Conservation (phyloP, 2,329 filamentous ascomycete species). For the Aspergillus ruber region DNA sequence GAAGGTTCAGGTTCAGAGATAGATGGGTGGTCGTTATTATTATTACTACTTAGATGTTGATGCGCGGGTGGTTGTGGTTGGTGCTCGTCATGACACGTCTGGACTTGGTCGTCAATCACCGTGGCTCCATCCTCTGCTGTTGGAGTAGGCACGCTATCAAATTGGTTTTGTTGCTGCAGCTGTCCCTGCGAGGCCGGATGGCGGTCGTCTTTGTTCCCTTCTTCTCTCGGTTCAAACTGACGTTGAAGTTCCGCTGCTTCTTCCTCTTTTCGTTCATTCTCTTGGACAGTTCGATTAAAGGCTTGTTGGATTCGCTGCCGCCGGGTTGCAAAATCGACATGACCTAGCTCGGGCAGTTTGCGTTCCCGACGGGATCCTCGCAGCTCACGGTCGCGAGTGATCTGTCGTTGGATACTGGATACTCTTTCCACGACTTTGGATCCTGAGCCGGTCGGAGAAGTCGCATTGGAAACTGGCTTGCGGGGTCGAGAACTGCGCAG, state of each 20-base stretch:
- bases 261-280: conserved; percentile 55
- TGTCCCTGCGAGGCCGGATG: conserved; percentile 19
- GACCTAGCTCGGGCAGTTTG: conserved; percentile 57
- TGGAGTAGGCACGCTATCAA: conserved; percentile 3
- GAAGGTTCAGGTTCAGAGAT: background rate
- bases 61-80: conserved; percentile 1
- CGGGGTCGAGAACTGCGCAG: conserved; percentile 76
- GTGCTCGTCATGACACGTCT: conserved; percentile 9
- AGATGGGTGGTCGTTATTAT: background rate
- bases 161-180: conserved; percentile 8
- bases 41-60: background rate
- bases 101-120: conserved; percentile 14
- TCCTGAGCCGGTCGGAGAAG: conserved; percentile 59
- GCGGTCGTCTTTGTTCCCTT: conserved; percentile 43
- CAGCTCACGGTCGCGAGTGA: conserved; percentile 24
- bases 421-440: conserved; percentile 58
- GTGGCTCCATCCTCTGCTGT: conserved; percentile 17
- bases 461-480: conserved; percentile 68
- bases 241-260: conserved; percentile 48
- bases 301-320: conserved; percentile 77
- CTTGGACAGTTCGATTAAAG: conserved; percentile 75
- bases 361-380: conserved; percentile 32
- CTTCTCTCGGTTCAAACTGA: conserved; percentile 30
- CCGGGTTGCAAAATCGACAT: conserved; percentile 77
- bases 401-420: conserved; percentile 34